Conservation (phyloP, 495 filamentous ascomycete species). For the Hypoxylon subgilvum region DNA sequence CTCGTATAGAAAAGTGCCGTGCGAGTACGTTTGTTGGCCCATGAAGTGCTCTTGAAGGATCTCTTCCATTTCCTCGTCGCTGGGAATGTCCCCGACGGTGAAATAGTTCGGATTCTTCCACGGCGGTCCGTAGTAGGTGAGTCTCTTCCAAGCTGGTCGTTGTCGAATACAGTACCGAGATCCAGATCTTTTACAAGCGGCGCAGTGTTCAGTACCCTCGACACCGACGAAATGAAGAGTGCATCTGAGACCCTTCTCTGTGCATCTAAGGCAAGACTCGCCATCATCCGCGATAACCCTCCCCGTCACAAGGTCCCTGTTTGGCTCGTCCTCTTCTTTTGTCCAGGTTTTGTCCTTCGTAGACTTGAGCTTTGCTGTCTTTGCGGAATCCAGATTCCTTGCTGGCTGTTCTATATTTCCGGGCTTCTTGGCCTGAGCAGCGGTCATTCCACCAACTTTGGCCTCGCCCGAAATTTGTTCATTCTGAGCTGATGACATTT, state of each 20-base stretch:
- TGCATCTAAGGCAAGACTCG: constrained; percentile 27
- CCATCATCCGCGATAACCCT: constrained; percentile 18
- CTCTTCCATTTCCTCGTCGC: constrained; percentile 8
- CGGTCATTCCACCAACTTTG: neutral
- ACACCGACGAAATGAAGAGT: constrained; percentile 31
- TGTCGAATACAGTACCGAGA: constrained; percentile 23
- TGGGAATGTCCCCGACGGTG: neutral
- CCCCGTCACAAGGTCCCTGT: constrained; percentile 23
- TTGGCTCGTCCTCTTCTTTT: neutral
- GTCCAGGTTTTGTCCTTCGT: neutral
- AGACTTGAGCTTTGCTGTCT: neutral
- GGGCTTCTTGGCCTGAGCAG: neutral
- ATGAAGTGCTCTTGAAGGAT: constrained; percentile 18
- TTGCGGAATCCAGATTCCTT: neutral
- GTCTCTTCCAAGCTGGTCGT: neutral
- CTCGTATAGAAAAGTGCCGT: constrained; percentile 11
- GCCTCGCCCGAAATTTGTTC: neutral
- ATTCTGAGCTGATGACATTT: neutral
- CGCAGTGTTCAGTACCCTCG: constrained; percentile 20
- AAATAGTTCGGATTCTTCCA: constrained; percentile 39
- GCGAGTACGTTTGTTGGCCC: constrained; percentile 4
- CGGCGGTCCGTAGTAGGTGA: constrained; percentile 16
- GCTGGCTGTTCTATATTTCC: neutral
- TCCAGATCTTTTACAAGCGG: constrained; percentile 21
- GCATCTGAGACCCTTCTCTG: constrained; percentile 35